A percentile compares a stretch with the other conserved stretches of the same genome.
These are phyloP conservation scores for Apophysomyces trapeziformis DNA, from an alignment of 371 early-diverging fungal species.

Conservation along the genomic window DNA sequence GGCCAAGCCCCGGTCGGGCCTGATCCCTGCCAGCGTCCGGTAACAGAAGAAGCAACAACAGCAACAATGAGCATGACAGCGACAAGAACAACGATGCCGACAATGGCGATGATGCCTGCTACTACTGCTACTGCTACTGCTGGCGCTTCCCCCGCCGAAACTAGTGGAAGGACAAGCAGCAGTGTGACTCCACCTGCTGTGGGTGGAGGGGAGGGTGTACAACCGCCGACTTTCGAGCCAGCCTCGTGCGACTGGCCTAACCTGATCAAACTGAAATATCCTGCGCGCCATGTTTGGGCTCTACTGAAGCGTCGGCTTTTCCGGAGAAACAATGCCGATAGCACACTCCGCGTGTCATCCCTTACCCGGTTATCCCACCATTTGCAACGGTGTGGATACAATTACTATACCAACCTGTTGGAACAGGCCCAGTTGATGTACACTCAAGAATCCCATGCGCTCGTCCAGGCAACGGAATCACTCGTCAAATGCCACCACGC, in stretches of 20 bases:
- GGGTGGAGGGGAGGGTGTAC: too few species aligned
- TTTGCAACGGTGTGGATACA: slow-evolving; percentile 31
- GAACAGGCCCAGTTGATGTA: slow-evolving; percentile 35
- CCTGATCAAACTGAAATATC: slow-evolving; percentile 27
- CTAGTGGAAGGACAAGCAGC: too few species aligned
- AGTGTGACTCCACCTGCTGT: too few species aligned
- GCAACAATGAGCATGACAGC: not conserved
- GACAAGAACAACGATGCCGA: too few species aligned
- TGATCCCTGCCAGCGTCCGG: too few species aligned
- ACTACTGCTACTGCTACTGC: too few species aligned
- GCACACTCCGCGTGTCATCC: slow-evolving; percentile 21
- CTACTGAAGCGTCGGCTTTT: slow-evolving; percentile 6
- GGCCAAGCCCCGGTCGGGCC: too few species aligned
- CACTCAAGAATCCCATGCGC: slow-evolving; percentile 31
- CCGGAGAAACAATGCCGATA: not conserved
- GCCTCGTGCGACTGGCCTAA: slow-evolving; percentile 43
- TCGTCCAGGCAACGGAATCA: slow-evolving; percentile 35
- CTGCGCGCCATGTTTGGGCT: not conserved
- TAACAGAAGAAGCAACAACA: too few species aligned
- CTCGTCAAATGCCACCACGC: slow-evolving; percentile 35
- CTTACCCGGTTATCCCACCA: slow-evolving; percentile 29
- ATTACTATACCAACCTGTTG: slow-evolving; percentile 36
- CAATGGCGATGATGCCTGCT: too few species aligned
- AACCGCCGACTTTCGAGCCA: slow-evolving; percentile 34
- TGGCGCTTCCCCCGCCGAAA: too few species aligned